Base-by-base conservation (phyloP, 1,284 basidiomycete genomes). In the Austroboletus niveus region DNA sequence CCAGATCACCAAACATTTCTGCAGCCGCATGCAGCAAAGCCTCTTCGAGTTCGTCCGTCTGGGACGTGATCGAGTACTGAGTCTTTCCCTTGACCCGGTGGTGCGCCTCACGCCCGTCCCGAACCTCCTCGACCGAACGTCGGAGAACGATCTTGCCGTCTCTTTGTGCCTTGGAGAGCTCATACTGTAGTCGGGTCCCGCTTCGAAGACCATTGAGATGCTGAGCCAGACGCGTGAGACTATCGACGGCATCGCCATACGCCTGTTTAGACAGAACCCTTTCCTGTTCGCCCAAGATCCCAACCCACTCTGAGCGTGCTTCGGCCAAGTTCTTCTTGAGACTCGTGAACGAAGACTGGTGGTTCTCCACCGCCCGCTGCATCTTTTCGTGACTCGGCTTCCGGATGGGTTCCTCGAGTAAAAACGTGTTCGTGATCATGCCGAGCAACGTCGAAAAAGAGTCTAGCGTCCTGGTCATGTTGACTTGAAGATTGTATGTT, bases 201-300 rank as follows among this genome's bases (percentile, higher is more conserved):
- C 89, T 86, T 42, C 94, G 74, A 52, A 97, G 72, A 20, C 94
- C 92, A 47, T 88, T 93, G 39, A 97, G 71, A 72, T 97, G 94
- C 64, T 98, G 94, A 1, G 91, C 94, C 4, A 98, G 79, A 15
- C 92, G 76, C 54, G 89, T 94, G 62, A 98, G 75, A 57, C 85
- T 87, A 50, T 84, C 84, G 6, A 96, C 85, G 0, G 90, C 89
- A 53, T 92, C 89, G 56, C 92, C 87, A 58, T 97, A 96, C 0
- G 89, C 84, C 49, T 76, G 68, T 38, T 77, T 70, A 12, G 77
- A 72, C 27, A 73, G 72, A 59, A 64, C 76, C 52, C 75, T 70
- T 3, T 70, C 70, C 12, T 66, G 67, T 46, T 70, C 72, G 15
- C 62, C 62, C 9, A 74, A 65, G 3, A 72, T 70, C 15, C 75